Percentiles rank a stretch among this genome's conserved stretches.
Evolutionary conservation across 2,329 filamentous ascomycete genomes (phyloP).

Genomic region (Talaromyces rugulosus): DNA sequence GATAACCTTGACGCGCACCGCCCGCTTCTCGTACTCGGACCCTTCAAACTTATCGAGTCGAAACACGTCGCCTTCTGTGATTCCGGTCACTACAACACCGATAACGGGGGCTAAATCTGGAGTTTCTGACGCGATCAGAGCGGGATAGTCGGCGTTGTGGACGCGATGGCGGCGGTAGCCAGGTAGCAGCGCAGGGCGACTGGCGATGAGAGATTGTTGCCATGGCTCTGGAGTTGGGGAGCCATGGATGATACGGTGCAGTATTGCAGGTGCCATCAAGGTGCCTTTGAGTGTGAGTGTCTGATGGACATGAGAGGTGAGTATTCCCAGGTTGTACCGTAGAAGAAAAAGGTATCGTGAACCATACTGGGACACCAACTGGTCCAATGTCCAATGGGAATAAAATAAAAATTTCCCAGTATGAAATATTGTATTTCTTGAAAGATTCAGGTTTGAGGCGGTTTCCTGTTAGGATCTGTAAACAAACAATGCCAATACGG

Average conservation of each 20-base stretch:
- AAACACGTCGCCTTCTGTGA: constrained; percentile 71
- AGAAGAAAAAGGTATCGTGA: constrained; percentile 59
- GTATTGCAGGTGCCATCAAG: constrained; percentile 80
- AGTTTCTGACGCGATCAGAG: constrained; percentile 50
- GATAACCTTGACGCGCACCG: constrained; percentile 44
- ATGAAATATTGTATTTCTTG: neutral
- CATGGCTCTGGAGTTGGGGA: constrained; percentile 47
- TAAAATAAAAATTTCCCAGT: neutral
- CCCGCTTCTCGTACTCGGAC: constrained; percentile 58
- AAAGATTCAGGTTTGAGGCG: neutral
- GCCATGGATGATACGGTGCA: constrained; percentile 78
- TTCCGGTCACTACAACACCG: constrained; percentile 71
- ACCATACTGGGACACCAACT: constrained; percentile 31
- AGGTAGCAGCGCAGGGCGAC: constrained; percentile 72
- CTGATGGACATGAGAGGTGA: neutral
- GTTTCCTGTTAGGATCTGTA: neutral
- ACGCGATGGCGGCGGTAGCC: constrained; percentile 70
- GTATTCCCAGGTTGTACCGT: constrained; percentile 41
- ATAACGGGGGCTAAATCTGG: constrained; percentile 49
- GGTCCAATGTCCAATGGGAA: neutral
- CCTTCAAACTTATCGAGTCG: constrained; percentile 83
- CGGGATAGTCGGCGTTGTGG: constrained; percentile 70
- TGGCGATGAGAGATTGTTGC: constrained; percentile 54
- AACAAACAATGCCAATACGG: neutral
- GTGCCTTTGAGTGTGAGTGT: constrained; percentile 38